Base-by-base conservation (phyloP, 192 early-diverging fungal species). In the Spizellomyces sp. region DNA sequence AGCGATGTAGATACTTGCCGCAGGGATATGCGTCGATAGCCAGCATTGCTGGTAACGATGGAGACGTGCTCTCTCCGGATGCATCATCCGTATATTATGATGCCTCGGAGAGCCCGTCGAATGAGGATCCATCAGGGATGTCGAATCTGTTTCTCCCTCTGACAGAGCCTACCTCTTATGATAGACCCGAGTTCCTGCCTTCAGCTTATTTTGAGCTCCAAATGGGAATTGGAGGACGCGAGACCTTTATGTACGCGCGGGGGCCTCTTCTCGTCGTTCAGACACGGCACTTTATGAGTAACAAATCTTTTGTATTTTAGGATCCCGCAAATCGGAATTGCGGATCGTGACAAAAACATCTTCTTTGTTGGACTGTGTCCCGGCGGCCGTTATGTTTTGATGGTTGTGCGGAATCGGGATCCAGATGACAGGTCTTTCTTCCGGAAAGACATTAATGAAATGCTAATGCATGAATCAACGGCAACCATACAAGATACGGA, bases 251-350 rank as follows among this genome's bases (percentile, higher is more conserved):
- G 12, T 19, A 15, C 48, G 58, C 58, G 9, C 15, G 19, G 10
- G 6, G 9, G 10, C 12, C 27, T 64, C 1, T 45, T 9, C 45
- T 45, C 1, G 1, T n/a, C 45, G 42, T 2, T 2, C 15, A 36
- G 12, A 9, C 63, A 9, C 47, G 8, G 44, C 21, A 1, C 45
- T 1, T 43, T 1, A 27, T 9, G 10, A 43, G 63, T 45, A 15
- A n/a, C 44, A 68, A 65, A 65, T 47, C 45, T 46, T 48, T 9
- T 12, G 15, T n/a, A n/a, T 42, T 68, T 10, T 62, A 70, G 69
- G 15, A 12, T 60, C 45, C 69, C 69, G 17, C 69, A 70, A 70
- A 69, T 72, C 5, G 64, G 70, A 45, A 36, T 69, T 14, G 44
- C 42, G 15, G 69, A 67, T 44, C 14, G 19, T 14, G 27, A 70